Conservation (phyloP, 2,329 filamentous ascomycete species). For the Fusarium nematophilum region DNA sequence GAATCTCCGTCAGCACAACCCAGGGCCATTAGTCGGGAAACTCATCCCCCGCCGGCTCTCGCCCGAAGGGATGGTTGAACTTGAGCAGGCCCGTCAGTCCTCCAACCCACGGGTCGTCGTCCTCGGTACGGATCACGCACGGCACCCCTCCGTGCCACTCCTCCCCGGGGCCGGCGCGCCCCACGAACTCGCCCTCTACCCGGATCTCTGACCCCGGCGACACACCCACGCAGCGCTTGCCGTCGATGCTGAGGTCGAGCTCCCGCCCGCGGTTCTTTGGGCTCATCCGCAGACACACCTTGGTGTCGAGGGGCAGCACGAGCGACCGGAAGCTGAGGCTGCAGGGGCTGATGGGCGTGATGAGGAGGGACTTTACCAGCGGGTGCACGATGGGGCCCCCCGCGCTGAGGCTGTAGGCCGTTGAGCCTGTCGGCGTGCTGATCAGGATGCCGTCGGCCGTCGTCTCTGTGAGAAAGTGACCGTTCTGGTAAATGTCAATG, state of each 20-base stretch:
- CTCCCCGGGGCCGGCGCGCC: conserved; percentile 52
- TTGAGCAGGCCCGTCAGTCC: conserved; percentile 93
- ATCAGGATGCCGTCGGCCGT: conserved; percentile 96
- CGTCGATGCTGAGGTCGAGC: conserved; percentile 83
- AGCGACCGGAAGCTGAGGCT: conserved; percentile 92
- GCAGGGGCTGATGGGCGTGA: conserved; percentile 94
- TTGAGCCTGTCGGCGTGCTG: conserved; percentile 93
- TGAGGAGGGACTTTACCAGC: conserved; percentile 84
- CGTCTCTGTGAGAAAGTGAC: conserved; percentile 90
- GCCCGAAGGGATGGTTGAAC: conserved; percentile 96
- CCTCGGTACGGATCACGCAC: conserved; percentile 81
- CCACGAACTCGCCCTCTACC: conserved; percentile 87
- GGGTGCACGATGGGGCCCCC: conserved; percentile 96
- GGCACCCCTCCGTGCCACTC: conserved; percentile 85
- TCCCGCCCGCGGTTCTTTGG: conserved; percentile 81
- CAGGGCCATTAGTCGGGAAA: conserved; percentile 37
- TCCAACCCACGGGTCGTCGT: conserved; percentile 96
- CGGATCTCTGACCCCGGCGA: conserved; percentile 84
- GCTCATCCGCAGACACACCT: conserved; percentile 84
- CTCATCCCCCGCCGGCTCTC: conserved; percentile 49
- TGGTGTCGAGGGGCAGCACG: conserved; percentile 86
- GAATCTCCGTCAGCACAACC: not conserved
- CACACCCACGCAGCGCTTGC: conserved; percentile 74
- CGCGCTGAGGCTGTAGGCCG: conserved; percentile 92
- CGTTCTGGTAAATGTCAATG: conserved; percentile 90